Conservation (phyloP, 306 rosid species). For the Dryas alaskensis region DNA sequence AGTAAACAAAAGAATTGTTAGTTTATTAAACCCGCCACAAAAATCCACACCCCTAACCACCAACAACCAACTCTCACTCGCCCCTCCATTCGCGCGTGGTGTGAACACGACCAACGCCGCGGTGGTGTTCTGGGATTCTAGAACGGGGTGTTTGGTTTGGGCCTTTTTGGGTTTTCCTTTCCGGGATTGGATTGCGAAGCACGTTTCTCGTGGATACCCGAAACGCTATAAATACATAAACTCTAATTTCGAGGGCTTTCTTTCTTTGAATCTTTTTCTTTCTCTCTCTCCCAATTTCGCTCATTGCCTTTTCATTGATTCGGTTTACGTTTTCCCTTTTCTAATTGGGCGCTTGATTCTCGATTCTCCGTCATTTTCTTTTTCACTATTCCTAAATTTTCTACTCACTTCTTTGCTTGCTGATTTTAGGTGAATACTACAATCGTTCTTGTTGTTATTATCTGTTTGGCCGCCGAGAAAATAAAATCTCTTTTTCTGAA, state of each 20-base stretch:
- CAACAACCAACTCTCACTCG: not conserved
- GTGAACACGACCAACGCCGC: not conserved
- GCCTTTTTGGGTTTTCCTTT: not conserved
- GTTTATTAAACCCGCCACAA: not conserved
- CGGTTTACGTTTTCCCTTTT: not conserved
- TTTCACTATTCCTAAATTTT: not conserved
- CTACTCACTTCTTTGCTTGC: not conserved
- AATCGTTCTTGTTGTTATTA: not conserved
- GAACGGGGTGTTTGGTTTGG: too few relatives aligned
- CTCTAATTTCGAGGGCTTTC: not conserved
- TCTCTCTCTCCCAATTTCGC: conserved; percentile 5
- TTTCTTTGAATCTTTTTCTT: not conserved
- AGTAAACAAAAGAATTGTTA: not conserved
- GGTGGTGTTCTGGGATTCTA: too few relatives aligned
- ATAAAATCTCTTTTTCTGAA: not conserved
- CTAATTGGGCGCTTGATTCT: conserved; percentile 19
- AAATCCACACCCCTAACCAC: not conserved
- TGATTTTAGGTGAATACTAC: conserved; percentile 20
- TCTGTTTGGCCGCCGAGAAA: conserved; percentile 41
- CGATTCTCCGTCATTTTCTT: not conserved
- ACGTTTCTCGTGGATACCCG: conserved; percentile 18
- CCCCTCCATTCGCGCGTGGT: not conserved
- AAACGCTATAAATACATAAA: conserved; percentile 48
- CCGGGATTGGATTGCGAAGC: conserved; percentile 1
- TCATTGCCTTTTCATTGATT: conserved; percentile 27